These are phyloP conservation scores for Penicillium sp. DNA, from an alignment of 2,329 filamentous ascomycete species.

Conservation along the genomic window DNA sequence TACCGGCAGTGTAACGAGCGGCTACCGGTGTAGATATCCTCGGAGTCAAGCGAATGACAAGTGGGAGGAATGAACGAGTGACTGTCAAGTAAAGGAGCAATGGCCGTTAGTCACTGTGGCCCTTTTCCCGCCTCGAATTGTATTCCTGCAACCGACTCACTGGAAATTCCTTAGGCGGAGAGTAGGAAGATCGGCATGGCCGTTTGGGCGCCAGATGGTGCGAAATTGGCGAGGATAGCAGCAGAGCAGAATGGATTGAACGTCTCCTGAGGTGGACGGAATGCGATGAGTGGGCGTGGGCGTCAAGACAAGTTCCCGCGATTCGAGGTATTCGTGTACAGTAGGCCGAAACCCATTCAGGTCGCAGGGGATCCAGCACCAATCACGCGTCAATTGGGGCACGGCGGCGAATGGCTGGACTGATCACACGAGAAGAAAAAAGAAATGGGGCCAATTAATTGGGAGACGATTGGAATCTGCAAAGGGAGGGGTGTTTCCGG, in stretches of 20 bases:
- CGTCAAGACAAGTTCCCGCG: constrained; percentile 9
- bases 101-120: constrained; percentile 7
- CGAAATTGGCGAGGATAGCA: constrained; percentile 8
- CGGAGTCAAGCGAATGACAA: constrained; percentile 10
- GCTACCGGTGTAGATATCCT: constrained; percentile 8
- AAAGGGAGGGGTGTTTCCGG: not conserved
- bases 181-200: constrained; percentile 28
- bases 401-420: constrained; percentile 13
- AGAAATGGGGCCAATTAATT: constrained; percentile 2
- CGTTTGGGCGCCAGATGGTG: constrained; percentile 15
- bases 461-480: constrained; percentile 2
- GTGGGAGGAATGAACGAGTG: constrained; percentile 7
- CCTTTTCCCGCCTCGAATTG: not conserved
- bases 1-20: constrained; percentile 7
- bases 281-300: constrained; percentile 5
- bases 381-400: constrained; percentile 13
- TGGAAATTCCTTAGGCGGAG: constrained; percentile 22
- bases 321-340: constrained; percentile 17
- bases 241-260: not conserved
- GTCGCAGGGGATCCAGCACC: constrained; percentile 18
- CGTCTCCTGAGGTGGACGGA: not conserved
- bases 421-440: constrained; percentile 21
- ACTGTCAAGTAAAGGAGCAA: constrained; percentile 2
- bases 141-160: constrained; percentile 11
- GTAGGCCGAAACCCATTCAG: constrained; percentile 10